Evolutionary conservation across 306 rosid genomes (phyloP), one percentile per base, ranked within the genome.

Genomic region (apple (Malus domestica)): DNA sequence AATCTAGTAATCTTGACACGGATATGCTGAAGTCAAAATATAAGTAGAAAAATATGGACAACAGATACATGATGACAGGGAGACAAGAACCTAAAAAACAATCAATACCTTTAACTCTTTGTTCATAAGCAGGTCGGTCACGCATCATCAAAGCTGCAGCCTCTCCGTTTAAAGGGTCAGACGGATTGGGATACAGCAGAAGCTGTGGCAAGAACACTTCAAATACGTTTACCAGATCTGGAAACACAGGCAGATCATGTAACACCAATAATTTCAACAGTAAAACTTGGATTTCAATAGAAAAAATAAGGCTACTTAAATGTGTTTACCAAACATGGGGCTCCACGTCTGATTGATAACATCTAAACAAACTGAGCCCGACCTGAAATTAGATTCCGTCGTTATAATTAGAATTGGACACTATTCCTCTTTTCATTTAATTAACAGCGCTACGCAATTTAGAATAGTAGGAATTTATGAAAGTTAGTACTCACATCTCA

Each of bases 301-400:
- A 7, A 25, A 71, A 78, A n/a, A 18, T 57, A 16, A 16, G 66
- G 60, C 18, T 57, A 52, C 29, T 29, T 49, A 52, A 40, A 35
- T 76, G 20, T 62, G 77, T 79, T 40, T 80, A 90, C 98, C 98
- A 80, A 86, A 95, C 97, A 95, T 92, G 69, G 98, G 98, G 86
- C 96, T 95, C 98, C 98, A 95, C 18, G 89, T 92, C 84, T 95
- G 95, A 84, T 92, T 95, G 73, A 95, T 90, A 80, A 95, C 98
- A 88, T 95, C 97, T 57, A 95, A 89, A 81, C 98, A 95, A 79
- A 95, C 95, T 10, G 98, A 88, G 38, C 98, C 97, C 63, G 96
- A 90, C 95, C 98, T 95, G 84, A 80, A 82, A 79, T 65, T 74
- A 60, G 64, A 58, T 68, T 45, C 51, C 73, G 59, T 20, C 60